Conservation (phyloP, 345 rosid genomes). For the Camelina sativa region DNA sequence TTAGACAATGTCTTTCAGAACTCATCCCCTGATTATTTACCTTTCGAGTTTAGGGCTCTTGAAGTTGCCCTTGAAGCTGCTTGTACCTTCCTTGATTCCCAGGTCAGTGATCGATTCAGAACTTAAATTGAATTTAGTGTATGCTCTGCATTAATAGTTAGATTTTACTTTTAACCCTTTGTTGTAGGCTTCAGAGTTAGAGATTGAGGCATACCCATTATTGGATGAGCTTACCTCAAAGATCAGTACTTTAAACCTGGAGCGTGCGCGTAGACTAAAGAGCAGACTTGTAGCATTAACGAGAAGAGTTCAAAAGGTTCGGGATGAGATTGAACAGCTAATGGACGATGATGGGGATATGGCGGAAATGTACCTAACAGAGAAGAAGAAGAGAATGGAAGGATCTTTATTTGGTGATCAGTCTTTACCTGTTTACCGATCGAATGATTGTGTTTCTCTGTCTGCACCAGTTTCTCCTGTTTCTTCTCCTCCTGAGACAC, state of each 20-base stretch:
- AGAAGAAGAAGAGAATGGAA: slow-evolving; percentile 93
- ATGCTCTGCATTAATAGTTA: not conserved
- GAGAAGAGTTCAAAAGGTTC: slow-evolving; percentile 96
- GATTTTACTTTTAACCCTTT: slow-evolving; percentile 21
- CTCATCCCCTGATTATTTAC: slow-evolving; percentile 91
- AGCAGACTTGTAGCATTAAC: slow-evolving; percentile 97
- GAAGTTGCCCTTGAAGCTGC: slow-evolving; percentile 99
- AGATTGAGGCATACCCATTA: slow-evolving; percentile 97
- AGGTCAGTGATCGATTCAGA: slow-evolving; percentile 55
- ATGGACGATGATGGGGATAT: slow-evolving; percentile 99
- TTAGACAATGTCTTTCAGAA: slow-evolving; percentile 65
- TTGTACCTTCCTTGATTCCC: slow-evolving; percentile 94
- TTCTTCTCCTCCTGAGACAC: slow-evolving; percentile 73
- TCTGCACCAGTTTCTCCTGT: slow-evolving; percentile 98
- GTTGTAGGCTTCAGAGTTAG: slow-evolving; percentile 91
- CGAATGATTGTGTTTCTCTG: slow-evolving; percentile 70
- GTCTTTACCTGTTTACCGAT: slow-evolving; percentile 68
- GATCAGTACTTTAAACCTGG: slow-evolving; percentile 96
- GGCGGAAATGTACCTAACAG: slow-evolving; percentile 99
- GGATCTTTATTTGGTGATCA: slow-evolving; percentile 78
- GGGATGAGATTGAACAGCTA: slow-evolving; percentile 99
- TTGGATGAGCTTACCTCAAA: slow-evolving; percentile 96
- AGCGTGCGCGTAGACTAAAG: slow-evolving; percentile 91
- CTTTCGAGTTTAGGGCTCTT: slow-evolving; percentile 96
- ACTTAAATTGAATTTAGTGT: slow-evolving; percentile 4